A percentile compares a stretch with the other conserved stretches of the same genome.
These are phyloP conservation scores for Trifolium fragiferum DNA, from an alignment of 306 rosid species.

Conservation along the genomic window DNA sequence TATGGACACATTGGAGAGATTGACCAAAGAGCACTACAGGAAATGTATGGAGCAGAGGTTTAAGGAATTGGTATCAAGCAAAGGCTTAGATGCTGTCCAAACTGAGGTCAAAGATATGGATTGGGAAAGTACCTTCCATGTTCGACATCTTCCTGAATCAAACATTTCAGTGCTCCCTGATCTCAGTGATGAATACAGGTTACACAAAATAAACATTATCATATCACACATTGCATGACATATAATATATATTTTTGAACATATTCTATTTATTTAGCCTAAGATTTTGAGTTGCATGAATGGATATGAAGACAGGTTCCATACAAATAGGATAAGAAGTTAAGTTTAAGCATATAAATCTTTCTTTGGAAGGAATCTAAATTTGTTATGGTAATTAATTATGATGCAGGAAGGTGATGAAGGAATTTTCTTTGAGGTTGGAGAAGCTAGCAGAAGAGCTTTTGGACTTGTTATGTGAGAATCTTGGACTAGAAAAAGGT, in stretches of 20 bases:
- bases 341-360: neutral
- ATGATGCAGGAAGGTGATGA: conserved; percentile 66
- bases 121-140: conserved; percentile 84
- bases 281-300: neutral
- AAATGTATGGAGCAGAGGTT: conserved; percentile 78
- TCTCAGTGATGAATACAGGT: conserved; percentile 77
- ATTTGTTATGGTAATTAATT: neutral
- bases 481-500: conserved; percentile 82
- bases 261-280: too few species aligned
- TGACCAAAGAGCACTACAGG: conserved; percentile 80
- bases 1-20: conserved; percentile 76
- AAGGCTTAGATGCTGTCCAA: conserved; percentile 62
- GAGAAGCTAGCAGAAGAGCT: conserved; percentile 78
- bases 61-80: conserved; percentile 62
- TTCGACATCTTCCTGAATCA: conserved; percentile 78
- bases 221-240: conserved; percentile 36
- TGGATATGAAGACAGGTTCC: neutral
- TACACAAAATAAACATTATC: neutral
- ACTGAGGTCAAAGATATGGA: conserved; percentile 79
- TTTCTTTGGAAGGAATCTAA: conserved; percentile 1
- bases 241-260: too few species aligned
- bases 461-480: conserved; percentile 83
- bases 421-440: conserved; percentile 70
- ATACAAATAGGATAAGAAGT: neutral
- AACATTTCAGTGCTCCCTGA: conserved; percentile 74